phyloP scores from a whole-genome alignment of 192 early-diverging fungal genomes.

The Chytriomyces sp. region DNA sequence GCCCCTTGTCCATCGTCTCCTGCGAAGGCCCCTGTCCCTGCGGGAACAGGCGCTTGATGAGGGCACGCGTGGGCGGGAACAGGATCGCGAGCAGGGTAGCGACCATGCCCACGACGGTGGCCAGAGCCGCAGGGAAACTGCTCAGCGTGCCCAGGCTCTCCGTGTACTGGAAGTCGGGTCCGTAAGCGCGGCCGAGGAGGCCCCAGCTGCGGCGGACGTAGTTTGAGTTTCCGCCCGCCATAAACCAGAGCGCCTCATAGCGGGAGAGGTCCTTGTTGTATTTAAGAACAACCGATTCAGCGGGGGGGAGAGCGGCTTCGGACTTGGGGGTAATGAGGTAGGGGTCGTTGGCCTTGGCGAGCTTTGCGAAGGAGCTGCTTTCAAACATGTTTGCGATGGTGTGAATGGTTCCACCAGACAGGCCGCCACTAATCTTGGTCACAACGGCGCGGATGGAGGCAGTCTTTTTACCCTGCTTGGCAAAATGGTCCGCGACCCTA shows the following conservation, averaged over 20 bases:
- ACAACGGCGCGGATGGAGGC: constrained; percentile 28
- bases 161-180: constrained; percentile 58
- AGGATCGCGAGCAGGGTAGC: constrained; percentile 43
- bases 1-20: constrained; percentile 51
- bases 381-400: constrained; percentile 37
- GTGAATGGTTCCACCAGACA: constrained; percentile 71
- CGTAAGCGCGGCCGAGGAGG: constrained; percentile 55
- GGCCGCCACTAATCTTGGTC: constrained; percentile 47
- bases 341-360: constrained; percentile 31
- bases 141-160: constrained; percentile 63
- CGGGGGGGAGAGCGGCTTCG: constrained; percentile 5
- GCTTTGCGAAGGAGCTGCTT: constrained; percentile 26
- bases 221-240: constrained; percentile 65
- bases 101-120: constrained; percentile 43
- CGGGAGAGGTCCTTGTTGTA: constrained; percentile 56
- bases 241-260: constrained; percentile 69
- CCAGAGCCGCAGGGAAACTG: constrained; percentile 46
- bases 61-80: constrained; percentile 49
- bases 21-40: constrained; percentile 69
- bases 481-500: constrained; percentile 50
- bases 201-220: constrained; percentile 67
- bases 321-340: constrained; percentile 33
- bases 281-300: constrained; percentile 26
- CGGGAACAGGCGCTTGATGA: constrained; percentile 59
- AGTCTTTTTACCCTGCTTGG: constrained; percentile 34